Percentiles rank a stretch among this genome's conserved stretches.
Evolutionary conservation across 1,284 basidiomycete species (phyloP).

Genomic region (Austroboletus niveus): DNA sequence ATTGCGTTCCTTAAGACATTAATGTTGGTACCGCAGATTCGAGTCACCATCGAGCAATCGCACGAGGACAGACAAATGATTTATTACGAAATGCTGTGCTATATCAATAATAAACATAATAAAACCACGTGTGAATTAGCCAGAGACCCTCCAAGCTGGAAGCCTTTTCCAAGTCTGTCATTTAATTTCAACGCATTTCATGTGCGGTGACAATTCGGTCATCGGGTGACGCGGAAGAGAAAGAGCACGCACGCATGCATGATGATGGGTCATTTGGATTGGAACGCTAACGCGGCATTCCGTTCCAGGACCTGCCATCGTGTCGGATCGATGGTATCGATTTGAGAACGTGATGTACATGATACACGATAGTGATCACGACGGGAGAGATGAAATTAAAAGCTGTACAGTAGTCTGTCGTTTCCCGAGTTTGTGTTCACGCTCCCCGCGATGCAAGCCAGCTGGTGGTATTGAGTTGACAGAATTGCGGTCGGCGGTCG

Average conservation of each 20-base stretch:
- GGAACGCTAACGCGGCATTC: background rate
- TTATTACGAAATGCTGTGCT: background rate
- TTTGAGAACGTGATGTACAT: background rate
- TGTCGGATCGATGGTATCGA: background rate
- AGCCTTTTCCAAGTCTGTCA: too few species aligned
- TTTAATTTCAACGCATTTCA: too few species aligned
- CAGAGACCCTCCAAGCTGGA: too few species aligned
- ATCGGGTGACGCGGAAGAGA: background rate
- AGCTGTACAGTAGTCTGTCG: background rate
- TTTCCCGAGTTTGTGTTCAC: background rate
- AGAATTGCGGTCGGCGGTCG: background rate
- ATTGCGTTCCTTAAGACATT: background rate
- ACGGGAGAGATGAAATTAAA: background rate
- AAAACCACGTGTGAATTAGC: too few species aligned
- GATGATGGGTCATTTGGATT: background rate
- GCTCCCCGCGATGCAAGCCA: background rate
- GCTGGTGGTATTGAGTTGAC: background rate
- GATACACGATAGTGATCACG: background rate
- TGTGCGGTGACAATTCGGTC: background rate
- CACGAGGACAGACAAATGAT: background rate
- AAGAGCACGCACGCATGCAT: background rate
- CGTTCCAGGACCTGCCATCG: background rate
- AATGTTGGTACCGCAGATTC: constrained; percentile 5
- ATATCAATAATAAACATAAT: background rate
- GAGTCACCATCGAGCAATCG: background rate